Conservation (phyloP, 2,329 filamentous ascomycete genomes). For the Talaromyces sp. region DNA sequence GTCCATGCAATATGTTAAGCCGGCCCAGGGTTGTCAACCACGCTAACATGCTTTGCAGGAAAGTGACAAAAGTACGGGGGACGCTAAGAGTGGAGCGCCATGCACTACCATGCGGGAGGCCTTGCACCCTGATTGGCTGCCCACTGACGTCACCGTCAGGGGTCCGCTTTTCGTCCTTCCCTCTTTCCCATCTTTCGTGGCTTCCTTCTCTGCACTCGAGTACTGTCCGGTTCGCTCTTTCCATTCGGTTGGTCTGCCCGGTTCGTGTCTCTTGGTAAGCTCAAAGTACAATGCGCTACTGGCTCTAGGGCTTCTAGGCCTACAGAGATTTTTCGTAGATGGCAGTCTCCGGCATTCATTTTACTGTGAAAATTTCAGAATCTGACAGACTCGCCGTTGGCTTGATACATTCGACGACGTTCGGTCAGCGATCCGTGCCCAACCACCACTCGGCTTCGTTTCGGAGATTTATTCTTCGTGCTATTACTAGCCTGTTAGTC, state of each 20-base stretch:
- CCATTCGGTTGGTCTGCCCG: background rate
- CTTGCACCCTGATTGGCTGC: constrained; percentile 1
- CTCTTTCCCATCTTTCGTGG: background rate
- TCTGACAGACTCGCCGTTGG: too few relatives aligned
- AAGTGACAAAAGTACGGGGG: background rate
- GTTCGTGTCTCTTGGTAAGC: background rate
- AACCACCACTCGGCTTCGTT: background rate
- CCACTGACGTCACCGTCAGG: background rate
- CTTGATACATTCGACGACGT: background rate
- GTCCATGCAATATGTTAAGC: too few relatives aligned
- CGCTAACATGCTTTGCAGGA: too few relatives aligned
- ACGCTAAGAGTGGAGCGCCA: background rate
- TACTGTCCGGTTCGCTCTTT: background rate
- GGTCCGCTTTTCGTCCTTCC: background rate
- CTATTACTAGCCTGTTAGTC: background rate
- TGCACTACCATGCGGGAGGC: background rate
- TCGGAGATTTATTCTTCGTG: background rate
- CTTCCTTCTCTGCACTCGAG: too few relatives aligned
- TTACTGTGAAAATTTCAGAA: too few relatives aligned
- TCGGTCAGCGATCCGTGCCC: constrained; percentile 1
- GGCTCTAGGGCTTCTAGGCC: too few relatives aligned
- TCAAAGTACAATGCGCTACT: too few relatives aligned
- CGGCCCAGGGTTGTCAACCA: too few relatives aligned
- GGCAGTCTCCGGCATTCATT: too few relatives aligned
- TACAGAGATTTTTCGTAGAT: too few relatives aligned